Conservation (phyloP, 345 rosid genomes). For the Pistacia integerrima region DNA sequence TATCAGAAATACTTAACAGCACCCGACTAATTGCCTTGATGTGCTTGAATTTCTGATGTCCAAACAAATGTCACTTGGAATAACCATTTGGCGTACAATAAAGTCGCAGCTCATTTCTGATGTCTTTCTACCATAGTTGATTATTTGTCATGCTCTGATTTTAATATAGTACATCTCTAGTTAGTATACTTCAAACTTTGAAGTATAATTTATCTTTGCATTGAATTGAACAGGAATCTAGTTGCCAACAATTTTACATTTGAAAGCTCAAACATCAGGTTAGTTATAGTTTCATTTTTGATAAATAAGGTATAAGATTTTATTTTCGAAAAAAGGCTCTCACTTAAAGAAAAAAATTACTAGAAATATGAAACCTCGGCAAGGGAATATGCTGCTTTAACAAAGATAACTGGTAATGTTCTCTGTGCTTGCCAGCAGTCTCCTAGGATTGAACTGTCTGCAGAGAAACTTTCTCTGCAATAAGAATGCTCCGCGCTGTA, state of each 20-base stretch:
- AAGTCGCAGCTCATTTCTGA: no score
- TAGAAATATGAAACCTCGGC: no score
- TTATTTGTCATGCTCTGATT: no score
- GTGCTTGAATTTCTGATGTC: no score
- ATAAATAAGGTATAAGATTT: no score
- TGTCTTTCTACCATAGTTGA: no score
- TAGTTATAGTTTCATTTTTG: background rate
- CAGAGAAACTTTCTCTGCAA: slow-evolving; percentile 41
- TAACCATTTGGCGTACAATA: no score
- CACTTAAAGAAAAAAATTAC: no score
- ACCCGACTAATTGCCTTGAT: no score
- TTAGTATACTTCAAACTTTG: background rate
- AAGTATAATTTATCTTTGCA: background rate
- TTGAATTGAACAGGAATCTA: slow-evolving; percentile 34
- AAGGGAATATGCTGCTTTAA: background rate
- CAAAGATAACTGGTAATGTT: background rate
- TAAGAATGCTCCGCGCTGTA: slow-evolving; percentile 32
- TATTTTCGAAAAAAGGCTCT: background rate
- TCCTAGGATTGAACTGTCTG: slow-evolving; percentile 36
- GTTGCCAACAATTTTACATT: slow-evolving; percentile 38
- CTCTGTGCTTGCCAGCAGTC: slow-evolving; percentile 25
- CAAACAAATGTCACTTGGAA: no score
- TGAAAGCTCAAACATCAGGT: slow-evolving; percentile 34
- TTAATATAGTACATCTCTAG: background rate
- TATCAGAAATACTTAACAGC: no score